Conservation (phyloP, 2,329 filamentous ascomycete genomes). For the Colletotrichum ledebouriae region DNA sequence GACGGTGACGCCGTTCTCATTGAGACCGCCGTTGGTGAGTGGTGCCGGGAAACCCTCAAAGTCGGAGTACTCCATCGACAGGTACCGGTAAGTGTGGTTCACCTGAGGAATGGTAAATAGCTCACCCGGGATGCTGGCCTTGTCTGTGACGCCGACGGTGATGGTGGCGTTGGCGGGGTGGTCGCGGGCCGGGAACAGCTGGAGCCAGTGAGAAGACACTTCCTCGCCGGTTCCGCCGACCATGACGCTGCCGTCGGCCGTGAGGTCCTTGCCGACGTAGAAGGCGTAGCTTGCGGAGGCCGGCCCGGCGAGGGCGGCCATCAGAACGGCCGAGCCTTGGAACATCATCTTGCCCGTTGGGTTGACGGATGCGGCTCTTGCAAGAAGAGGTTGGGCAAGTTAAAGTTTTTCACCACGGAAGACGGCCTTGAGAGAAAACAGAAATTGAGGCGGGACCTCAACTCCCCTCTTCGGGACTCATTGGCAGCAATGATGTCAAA, state of each 20-base stretch:
- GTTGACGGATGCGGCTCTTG: conserved; percentile 5
- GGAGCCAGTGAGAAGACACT: conserved; percentile 61
- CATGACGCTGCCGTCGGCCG: conserved; percentile 57
- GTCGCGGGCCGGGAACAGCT: conserved; percentile 58
- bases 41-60: conserved; percentile 59
- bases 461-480: not conserved
- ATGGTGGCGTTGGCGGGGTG: conserved; percentile 57
- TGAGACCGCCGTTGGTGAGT: conserved; percentile 59
- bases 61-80: conserved; percentile 52
- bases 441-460: conserved; percentile 14
- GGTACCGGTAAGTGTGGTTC: conserved; percentile 46
- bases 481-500: conserved; percentile 29
- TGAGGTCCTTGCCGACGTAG: conserved; percentile 61
- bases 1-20: conserved; percentile 57
- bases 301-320: conserved; percentile 41
- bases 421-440: not conserved
- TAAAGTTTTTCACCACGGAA: not conserved
- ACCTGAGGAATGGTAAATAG: conserved; percentile 47
- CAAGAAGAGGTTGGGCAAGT: not conserved
- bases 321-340: conserved; percentile 28
- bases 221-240: conserved; percentile 62
- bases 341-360: conserved; percentile 28
- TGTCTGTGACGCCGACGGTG: conserved; percentile 56
- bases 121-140: conserved; percentile 52
- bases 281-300: conserved; percentile 60